Conservation (phyloP, 306 rosid genomes). For the Lithocarpus polystachyus region DNA sequence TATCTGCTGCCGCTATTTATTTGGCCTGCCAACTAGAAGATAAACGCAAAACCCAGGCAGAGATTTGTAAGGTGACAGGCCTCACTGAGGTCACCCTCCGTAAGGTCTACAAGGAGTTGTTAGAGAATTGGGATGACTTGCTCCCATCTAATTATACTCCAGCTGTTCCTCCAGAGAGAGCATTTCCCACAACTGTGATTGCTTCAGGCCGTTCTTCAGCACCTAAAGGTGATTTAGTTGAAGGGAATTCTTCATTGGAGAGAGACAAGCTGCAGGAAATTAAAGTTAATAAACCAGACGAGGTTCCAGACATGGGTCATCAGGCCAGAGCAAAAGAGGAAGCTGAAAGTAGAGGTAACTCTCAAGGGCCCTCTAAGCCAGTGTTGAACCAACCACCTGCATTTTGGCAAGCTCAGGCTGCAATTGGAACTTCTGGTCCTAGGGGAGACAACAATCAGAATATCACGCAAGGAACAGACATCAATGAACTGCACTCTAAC, state of each 20-base stretch:
- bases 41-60: conserved; percentile 95
- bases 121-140: conserved; percentile 98
- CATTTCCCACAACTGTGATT: conserved; percentile 86
- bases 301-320: conserved; percentile 44
- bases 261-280: conserved; percentile 58
- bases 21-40: conserved; percentile 99
- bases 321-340: conserved; percentile 54
- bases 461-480: conserved; percentile 50
- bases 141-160: conserved; percentile 93
- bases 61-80: conserved; percentile 95
- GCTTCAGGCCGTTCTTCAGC: conserved; percentile 74
- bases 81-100: conserved; percentile 95
- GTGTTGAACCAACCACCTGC: conserved; percentile 38
- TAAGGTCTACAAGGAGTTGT: conserved; percentile 89
- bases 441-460: conserved; percentile 31
- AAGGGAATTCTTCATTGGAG: conserved; percentile 43
- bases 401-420: conserved; percentile 58
- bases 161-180: conserved; percentile 98
- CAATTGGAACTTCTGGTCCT: conserved; percentile 33
- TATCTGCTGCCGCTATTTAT: conserved; percentile 94
- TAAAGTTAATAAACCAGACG: conserved; percentile 46
- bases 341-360: conserved; percentile 44
- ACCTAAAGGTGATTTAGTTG: conserved; percentile 56
- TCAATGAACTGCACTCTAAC: conserved; percentile 35
- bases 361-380: conserved; percentile 32